phyloP scores from a whole-genome alignment of 164 flowering plant species.

The Santalum album region DNA sequence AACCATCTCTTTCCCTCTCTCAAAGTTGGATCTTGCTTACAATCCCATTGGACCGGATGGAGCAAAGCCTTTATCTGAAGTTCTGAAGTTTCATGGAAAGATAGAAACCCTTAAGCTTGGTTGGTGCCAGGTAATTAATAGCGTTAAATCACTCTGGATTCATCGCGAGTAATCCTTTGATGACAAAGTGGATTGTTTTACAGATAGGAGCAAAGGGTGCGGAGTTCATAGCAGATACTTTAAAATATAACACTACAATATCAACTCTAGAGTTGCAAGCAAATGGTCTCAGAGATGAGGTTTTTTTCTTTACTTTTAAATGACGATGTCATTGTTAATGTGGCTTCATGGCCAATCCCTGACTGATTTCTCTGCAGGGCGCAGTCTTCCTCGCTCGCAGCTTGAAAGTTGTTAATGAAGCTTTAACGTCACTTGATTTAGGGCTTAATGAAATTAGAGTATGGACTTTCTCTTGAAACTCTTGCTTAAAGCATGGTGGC shows the following conservation, averaged over 20 bases:
- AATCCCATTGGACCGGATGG: constrained; percentile 97
- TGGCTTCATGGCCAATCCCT: not conserved
- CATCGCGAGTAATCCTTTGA: not conserved
- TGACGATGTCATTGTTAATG: not conserved
- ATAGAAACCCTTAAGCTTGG: constrained; percentile 81
- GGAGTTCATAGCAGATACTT: constrained; percentile 70
- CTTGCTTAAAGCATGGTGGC: not conserved
- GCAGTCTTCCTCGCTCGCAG: constrained; percentile 73
- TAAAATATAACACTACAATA: constrained; percentile 81
- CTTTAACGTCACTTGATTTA: constrained; percentile 70
- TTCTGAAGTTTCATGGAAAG: constrained; percentile 88
- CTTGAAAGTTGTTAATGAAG: constrained; percentile 92
- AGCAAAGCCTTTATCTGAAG: constrained; percentile 70
- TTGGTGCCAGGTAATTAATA: constrained; percentile 84
- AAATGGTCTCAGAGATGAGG: constrained; percentile 89
- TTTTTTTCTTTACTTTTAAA: constrained; percentile 16
- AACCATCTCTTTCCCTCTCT: constrained; percentile 2
- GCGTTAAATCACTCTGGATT: not conserved
- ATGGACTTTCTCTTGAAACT: constrained; percentile 8
- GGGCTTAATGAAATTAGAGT: constrained; percentile 96
- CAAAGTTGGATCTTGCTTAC: constrained; percentile 82
- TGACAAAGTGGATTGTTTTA: constrained; percentile 10
- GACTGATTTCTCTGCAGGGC: constrained; percentile 39
- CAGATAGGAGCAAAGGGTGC: constrained; percentile 94
- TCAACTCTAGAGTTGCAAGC: constrained; percentile 78